Conservation (phyloP, 495 filamentous ascomycete genomes). For the Aspergillus funiculosus region DNA sequence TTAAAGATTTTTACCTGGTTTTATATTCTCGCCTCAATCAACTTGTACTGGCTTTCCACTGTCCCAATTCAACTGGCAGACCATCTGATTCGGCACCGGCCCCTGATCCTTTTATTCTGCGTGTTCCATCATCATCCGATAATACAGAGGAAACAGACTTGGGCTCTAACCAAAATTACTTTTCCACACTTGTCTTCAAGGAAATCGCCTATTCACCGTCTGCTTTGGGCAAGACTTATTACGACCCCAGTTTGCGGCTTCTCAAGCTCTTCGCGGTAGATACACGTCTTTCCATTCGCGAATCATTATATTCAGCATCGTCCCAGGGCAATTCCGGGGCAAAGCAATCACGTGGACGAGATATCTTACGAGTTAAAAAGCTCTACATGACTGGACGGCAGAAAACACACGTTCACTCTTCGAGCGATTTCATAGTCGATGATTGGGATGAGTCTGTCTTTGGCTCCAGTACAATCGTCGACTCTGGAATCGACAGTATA, state of each 20-base stretch:
- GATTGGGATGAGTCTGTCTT: slow-evolving; percentile 33
- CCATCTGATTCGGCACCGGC: slow-evolving; percentile 18
- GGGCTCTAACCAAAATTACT: slow-evolving; percentile 5
- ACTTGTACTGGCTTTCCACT: slow-evolving; percentile 34
- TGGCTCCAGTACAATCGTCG: background rate
- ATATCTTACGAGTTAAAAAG: slow-evolving; percentile 24
- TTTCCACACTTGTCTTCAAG: slow-evolving; percentile 34
- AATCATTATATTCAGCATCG: slow-evolving; percentile 29
- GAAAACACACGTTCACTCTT: slow-evolving; percentile 1
- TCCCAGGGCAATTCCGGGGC: slow-evolving; percentile 6
- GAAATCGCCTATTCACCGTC: slow-evolving; percentile 27
- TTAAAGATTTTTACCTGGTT: slow-evolving; percentile 28
- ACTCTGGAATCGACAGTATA: slow-evolving; percentile 8
- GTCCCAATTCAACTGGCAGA: slow-evolving; percentile 18
- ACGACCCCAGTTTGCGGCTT: slow-evolving; percentile 23
- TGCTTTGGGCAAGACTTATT: slow-evolving; percentile 8
- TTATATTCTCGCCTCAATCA: slow-evolving; percentile 43
- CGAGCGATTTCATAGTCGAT: slow-evolving; percentile 33
- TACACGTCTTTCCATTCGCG: slow-evolving; percentile 30
- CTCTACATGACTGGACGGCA: slow-evolving; percentile 12
- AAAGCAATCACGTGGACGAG: slow-evolving; percentile 7
- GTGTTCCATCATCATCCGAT: slow-evolving; percentile 23
- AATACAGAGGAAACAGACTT: slow-evolving; percentile 7
- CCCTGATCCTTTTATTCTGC: slow-evolving; percentile 40
- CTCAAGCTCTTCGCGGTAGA: slow-evolving; percentile 38